Evolutionary conservation across 495 filamentous ascomycete species (phyloP).

Genomic region (Hyaloscypha variabilis): DNA sequence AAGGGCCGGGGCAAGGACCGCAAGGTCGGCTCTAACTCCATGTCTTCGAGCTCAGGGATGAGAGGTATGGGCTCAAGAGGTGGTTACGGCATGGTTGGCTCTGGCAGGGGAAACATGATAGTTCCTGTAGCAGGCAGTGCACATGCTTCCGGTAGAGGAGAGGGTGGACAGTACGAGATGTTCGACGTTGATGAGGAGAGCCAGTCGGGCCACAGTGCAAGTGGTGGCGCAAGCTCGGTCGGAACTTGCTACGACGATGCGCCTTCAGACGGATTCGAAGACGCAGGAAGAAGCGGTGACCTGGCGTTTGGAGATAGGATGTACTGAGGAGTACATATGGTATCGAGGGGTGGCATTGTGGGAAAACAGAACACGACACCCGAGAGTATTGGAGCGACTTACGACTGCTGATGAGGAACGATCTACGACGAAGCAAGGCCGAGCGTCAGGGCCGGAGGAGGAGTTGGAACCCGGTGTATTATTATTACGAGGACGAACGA

Average conservation of each 20-base stretch:
- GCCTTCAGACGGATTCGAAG: constrained; percentile 30
- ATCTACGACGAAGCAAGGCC: constrained; percentile 25
- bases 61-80: constrained; percentile 8
- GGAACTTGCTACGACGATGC: constrained; percentile 46
- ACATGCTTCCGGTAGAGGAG: background rate
- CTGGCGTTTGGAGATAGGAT: constrained; percentile 45
- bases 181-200: constrained; percentile 47
- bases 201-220: constrained; percentile 36
- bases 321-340: constrained; percentile 33
- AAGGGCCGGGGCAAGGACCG: constrained; percentile 90
- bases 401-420: constrained; percentile 32
- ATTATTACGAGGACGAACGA: constrained; percentile 26
- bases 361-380: constrained; percentile 21
- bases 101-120: constrained; percentile 25
- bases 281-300: constrained; percentile 37
- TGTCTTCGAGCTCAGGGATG: constrained; percentile 16
- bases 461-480: constrained; percentile 34
- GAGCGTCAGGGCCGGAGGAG: constrained; percentile 10
- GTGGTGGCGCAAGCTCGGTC: constrained; percentile 34
- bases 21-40: constrained; percentile 41
- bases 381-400: constrained; percentile 26
- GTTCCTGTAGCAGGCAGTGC: constrained; percentile 2
- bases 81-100: constrained; percentile 17
- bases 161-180: constrained; percentile 42
- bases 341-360: constrained; percentile 23